Base-by-base conservation (phyloP, 192 early-diverging fungal genomes). In the Podila epigama region DNA sequence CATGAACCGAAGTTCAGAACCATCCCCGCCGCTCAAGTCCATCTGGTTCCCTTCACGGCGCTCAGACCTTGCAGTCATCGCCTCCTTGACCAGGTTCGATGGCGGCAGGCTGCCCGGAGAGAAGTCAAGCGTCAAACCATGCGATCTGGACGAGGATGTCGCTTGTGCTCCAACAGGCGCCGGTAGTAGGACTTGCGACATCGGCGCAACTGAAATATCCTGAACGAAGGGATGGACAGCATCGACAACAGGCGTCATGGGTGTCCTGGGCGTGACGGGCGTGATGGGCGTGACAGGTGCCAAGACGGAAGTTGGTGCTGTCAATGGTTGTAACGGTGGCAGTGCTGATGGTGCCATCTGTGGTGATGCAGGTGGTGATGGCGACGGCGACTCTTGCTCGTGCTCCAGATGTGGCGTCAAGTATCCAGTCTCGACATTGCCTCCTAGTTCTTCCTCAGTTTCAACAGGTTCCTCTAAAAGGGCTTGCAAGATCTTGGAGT, bases 401-500 rank as follows among this genome's bases (percentile, higher is more conserved):
- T n/a, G n/a, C n/a, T 6, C 44, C n/a, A 48, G 44, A 5, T 9
- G 20, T 4, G 0, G n/a, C 34, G 13, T 39, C 11, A 27, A n/a
- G n/a, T 13, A 10, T 1, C 25, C 56, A 3, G 28, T 15, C 34
- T 34, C 35, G 7, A 58, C 56, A 16, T 37, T 20, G 34, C 34
- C 36, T 41, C 37, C 57, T 41, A 18, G 0, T 34, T 51, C 10
- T 61, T 41, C 40, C 20, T 62, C 65, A 51, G 62, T 63, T 5
- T 58, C 36, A 28, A 37, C 22, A 0, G 72, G 65, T 25, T 77
- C 53, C 25, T 68, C 65, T 2, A 58, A 42, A 6, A 77, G 29
- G 0, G 51, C 33, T 55, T 68, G 66, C 31, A 77, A 53, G 2
- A 77, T 65, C 55, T 77, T 77, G 60, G 72, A 77, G 22, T 77